Evolutionary conservation across 805 yeast species (phyloP).

Genomic region (Metschnikowia corniflorae): DNA sequence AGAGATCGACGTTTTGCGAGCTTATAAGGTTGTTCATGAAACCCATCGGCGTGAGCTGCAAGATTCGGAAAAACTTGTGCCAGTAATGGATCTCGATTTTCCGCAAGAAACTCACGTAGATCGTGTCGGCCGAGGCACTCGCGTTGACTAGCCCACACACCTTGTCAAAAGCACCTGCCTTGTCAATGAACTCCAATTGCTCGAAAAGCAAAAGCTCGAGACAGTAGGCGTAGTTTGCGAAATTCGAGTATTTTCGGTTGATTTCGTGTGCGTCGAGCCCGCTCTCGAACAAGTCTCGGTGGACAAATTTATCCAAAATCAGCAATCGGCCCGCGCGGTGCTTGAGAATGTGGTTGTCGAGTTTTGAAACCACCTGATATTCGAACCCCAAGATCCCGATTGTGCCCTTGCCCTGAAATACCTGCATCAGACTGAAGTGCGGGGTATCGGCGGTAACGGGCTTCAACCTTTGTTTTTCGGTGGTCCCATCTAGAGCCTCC

Average conservation of each 20-base stretch:
- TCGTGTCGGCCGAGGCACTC: conserved; percentile 22
- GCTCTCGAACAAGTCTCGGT: conserved; percentile 36
- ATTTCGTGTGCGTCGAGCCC: conserved; percentile 22
- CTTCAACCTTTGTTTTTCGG: conserved; percentile 15
- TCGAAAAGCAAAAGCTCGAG: conserved; percentile 47
- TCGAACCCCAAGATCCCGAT: conserved; percentile 44
- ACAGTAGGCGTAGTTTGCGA: conserved; percentile 45
- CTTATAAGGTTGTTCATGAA: conserved; percentile 42
- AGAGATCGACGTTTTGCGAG: conserved; percentile 41
- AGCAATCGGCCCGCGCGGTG: conserved; percentile 37
- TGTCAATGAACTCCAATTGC: conserved; percentile 26
- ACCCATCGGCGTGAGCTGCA: conserved; percentile 42
- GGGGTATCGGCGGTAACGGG: conserved; percentile 29
- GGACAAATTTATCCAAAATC: conserved; percentile 45
- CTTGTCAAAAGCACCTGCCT: conserved; percentile 10
- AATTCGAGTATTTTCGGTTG: conserved; percentile 35
- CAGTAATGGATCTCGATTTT: conserved; percentile 57
- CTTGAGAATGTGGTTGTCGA: conserved; percentile 29
- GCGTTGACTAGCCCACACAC: conserved; percentile 19
- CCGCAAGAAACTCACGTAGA: conserved; percentile 54
- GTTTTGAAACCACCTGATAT: conserved; percentile 26
- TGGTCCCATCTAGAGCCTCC: conserved; percentile 15
- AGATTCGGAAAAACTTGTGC: conserved; percentile 43
- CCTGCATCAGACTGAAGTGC: conserved; percentile 13
- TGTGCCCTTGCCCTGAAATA: conserved; percentile 20